These are phyloP conservation scores for Colletotrichum sp. DNA, from an alignment of 2,329 filamentous ascomycete species.

Conservation along the genomic window DNA sequence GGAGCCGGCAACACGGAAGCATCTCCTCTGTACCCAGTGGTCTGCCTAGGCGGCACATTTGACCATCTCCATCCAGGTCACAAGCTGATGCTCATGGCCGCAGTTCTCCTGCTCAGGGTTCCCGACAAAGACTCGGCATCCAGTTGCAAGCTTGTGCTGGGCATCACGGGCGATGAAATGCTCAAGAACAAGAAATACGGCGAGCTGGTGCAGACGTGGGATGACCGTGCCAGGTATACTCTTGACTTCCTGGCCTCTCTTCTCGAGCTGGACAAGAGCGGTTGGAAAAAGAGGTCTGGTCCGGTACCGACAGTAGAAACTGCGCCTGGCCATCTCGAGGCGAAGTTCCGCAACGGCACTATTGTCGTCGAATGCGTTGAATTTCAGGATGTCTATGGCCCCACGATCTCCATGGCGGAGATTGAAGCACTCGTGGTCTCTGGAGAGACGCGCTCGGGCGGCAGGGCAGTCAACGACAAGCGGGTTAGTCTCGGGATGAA, in stretches of 20 bases:
- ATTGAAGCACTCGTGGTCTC: slow-evolving; percentile 87
- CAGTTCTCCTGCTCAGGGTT: slow-evolving; percentile 71
- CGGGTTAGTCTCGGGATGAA: slow-evolving; percentile 78
- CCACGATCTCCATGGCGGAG: slow-evolving; percentile 81
- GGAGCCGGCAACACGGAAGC: not conserved
- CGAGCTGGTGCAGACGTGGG: slow-evolving; percentile 82
- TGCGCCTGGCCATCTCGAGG: slow-evolving; percentile 49
- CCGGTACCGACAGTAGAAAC: slow-evolving; percentile 29
- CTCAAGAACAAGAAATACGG: slow-evolving; percentile 89
- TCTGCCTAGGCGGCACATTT: slow-evolving; percentile 92
- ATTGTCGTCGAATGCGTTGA: slow-evolving; percentile 80
- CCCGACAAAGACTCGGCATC: slow-evolving; percentile 39
- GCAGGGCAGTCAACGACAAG: slow-evolving; percentile 84
- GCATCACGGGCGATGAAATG: slow-evolving; percentile 87
- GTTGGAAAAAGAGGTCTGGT: slow-evolving; percentile 48
- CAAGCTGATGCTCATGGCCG: slow-evolving; percentile 93
- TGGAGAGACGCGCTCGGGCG: slow-evolving; percentile 84
- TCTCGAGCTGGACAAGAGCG: slow-evolving; percentile 46
- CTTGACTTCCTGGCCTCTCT: slow-evolving; percentile 76
- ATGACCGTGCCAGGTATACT: slow-evolving; percentile 70
- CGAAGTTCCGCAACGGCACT: slow-evolving; percentile 61
- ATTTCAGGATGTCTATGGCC: slow-evolving; percentile 88
- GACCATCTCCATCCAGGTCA: slow-evolving; percentile 95
- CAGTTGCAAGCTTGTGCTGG: slow-evolving; percentile 72
- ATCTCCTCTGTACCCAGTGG: slow-evolving; percentile 37